These are phyloP conservation scores for Linderina pennispora DNA, from an alignment of 192 early-diverging fungal genomes.

Conservation along the genomic window DNA sequence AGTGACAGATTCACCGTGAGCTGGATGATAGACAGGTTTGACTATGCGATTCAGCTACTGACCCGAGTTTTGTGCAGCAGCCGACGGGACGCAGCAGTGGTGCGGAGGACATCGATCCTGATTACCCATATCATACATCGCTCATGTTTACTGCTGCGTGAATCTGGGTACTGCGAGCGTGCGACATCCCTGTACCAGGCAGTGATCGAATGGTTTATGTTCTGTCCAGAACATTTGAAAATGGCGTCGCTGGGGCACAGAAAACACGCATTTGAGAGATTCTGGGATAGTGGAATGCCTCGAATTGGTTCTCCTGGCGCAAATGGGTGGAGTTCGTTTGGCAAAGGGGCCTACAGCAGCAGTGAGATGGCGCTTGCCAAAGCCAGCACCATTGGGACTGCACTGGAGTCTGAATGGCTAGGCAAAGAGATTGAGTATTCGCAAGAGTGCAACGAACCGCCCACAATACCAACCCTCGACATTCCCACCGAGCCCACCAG, in stretches of 20 bases:
- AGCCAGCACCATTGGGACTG: background rate
- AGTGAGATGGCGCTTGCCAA: background rate
- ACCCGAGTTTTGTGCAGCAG: conserved; percentile 5
- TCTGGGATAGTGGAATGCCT: conserved; percentile 25
- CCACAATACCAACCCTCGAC: no score
- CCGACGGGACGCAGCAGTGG: conserved; percentile 4
- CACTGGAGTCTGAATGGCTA: no score
- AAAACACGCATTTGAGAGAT: conserved; percentile 10
- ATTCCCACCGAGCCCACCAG: no score
- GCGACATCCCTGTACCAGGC: conserved; percentile 23
- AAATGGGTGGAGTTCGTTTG: conserved; percentile 14
- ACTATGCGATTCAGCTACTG: no score
- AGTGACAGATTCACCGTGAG: conserved; percentile 8
- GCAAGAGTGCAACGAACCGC: no score
- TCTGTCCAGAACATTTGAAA: conserved; percentile 2
- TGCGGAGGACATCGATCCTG: background rate
- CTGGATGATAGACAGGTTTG: no score
- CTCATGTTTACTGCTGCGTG: conserved; percentile 16
- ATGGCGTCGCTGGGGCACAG: conserved; percentile 6
- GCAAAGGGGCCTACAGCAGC: conserved; percentile 1
- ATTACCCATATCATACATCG: conserved; percentile 15
- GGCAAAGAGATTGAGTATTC: no score
- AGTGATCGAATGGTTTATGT: conserved; percentile 24
- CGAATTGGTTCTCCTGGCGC: conserved; percentile 18
- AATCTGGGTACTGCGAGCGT: conserved; percentile 17